Evolutionary conservation across 2,329 filamentous ascomycete genomes (phyloP).

Genomic region (Apiospora phragmitis): DNA sequence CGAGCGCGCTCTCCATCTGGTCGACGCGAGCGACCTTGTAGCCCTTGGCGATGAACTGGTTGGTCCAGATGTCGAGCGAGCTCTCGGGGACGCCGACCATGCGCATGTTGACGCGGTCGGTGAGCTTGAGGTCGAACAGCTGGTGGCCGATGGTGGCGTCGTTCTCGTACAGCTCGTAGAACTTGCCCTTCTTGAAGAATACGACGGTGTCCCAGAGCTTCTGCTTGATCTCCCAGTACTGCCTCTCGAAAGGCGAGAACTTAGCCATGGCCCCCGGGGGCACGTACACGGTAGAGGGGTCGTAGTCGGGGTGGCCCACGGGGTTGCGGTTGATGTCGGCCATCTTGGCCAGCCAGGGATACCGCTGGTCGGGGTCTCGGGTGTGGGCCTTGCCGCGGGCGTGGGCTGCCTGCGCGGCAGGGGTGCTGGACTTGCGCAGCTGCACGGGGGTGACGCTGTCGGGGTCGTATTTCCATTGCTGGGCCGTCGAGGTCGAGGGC

Average conservation of each 20-base stretch:
- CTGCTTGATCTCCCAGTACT: constrained; percentile 99
- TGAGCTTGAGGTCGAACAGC: constrained; percentile 95
- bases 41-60: constrained; percentile 96
- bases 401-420: constrained; percentile 34
- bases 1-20: constrained; percentile 92
- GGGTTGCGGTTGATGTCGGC: constrained; percentile 81
- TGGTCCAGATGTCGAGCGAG: constrained; percentile 95
- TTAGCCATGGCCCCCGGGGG: constrained; percentile 76
- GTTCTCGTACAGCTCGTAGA: constrained; percentile 97
- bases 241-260: constrained; percentile 94
- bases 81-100: constrained; percentile 98
- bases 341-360: constrained; percentile 86
- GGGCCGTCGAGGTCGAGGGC: constrained; percentile 69
- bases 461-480: constrained; percentile 74
- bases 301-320: constrained; percentile 81
- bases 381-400: constrained; percentile 70
- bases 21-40: constrained; percentile 97
- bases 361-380: constrained; percentile 81
- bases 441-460: constrained; percentile 40
- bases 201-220: constrained; percentile 97
- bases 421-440: constrained; percentile 20
- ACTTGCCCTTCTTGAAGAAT: constrained; percentile 99
- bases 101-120: constrained; percentile 97
- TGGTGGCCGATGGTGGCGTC: constrained; percentile 96
- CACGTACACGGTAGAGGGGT: constrained; percentile 87